Percentiles rank a stretch among this genome's conserved stretches.
Conservation (phyloP, 2,329 filamentous ascomycete genomes). For the Teratosphaeria viscida region DNA sequence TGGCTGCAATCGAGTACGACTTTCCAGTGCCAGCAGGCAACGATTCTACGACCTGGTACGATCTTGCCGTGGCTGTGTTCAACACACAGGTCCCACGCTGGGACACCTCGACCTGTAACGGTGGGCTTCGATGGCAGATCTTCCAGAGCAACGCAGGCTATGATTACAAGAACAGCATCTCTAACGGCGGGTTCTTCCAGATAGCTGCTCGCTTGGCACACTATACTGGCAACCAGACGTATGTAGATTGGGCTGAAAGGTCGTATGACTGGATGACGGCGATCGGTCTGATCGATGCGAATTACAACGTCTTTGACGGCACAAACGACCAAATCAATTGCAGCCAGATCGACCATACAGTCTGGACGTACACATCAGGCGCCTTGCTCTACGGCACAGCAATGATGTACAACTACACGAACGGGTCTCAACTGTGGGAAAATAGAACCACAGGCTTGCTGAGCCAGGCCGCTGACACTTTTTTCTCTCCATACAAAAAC, state of each 20-base stretch:
- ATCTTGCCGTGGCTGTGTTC: slow-evolving; percentile 67
- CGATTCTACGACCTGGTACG: slow-evolving; percentile 57
- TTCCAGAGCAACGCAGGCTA: slow-evolving; percentile 64
- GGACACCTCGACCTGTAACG: slow-evolving; percentile 55
- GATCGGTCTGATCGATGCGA: slow-evolving; percentile 40
- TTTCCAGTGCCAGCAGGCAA: slow-evolving; percentile 52
- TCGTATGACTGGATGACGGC: slow-evolving; percentile 49
- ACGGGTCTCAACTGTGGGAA: slow-evolving; percentile 41
- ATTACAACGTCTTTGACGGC: slow-evolving; percentile 47
- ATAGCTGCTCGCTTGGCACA: slow-evolving; percentile 57
- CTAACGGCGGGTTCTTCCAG: slow-evolving; percentile 49
- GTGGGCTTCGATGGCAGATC: slow-evolving; percentile 79
- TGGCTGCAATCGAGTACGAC: slow-evolving; percentile 66
- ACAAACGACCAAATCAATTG: slow-evolving; percentile 43
- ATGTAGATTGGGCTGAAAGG: slow-evolving; percentile 62
- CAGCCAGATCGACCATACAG: slow-evolving; percentile 39
- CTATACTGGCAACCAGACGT: slow-evolving; percentile 71
- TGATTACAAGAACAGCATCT: slow-evolving; percentile 48
- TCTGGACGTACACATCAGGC: slow-evolving; percentile 50
- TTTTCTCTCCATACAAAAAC: slow-evolving; percentile 46
- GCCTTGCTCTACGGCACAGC: slow-evolving; percentile 46
- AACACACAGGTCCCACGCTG: slow-evolving; percentile 65
- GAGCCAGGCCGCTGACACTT: slow-evolving; percentile 33
- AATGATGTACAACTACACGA: slow-evolving; percentile 44
- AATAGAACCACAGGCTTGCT: slow-evolving; percentile 50